Conservation (phyloP, 371 early-diverging fungal species). For the Syncephalastrum sp. region DNA sequence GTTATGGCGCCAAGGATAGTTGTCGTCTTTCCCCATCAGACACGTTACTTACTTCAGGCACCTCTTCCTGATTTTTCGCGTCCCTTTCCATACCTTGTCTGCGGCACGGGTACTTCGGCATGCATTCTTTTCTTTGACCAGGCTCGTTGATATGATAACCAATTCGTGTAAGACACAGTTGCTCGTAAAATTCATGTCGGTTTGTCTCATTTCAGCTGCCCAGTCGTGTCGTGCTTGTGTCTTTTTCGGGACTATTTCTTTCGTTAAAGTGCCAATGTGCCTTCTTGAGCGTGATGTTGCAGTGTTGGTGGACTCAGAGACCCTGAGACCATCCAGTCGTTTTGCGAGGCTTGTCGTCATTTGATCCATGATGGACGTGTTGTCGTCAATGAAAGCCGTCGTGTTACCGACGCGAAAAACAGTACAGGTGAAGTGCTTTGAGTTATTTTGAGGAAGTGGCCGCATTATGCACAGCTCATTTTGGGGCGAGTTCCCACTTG, state of each 20-base stretch:
- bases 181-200: conserved; percentile 10
- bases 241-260: conserved; percentile 10
- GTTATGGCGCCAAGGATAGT: conserved; percentile 15
- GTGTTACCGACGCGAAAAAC: neutral
- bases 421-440: too few relatives aligned
- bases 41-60: too few relatives aligned
- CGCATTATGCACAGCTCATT: too few relatives aligned
- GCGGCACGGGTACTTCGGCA: conserved; percentile 4
- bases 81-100: neutral
- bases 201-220: conserved; percentile 5
- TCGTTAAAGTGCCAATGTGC: conserved; percentile 8
- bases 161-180: conserved; percentile 17
- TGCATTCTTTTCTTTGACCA: conserved; percentile 13
- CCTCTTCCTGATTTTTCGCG: too few relatives aligned
- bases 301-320: neutral
- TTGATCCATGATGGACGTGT: conserved; percentile 8
- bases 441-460: too few relatives aligned
- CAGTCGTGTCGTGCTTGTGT: conserved; percentile 10
- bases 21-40: too few relatives aligned
- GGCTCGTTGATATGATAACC: conserved; percentile 15
- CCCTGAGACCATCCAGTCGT: conserved; percentile 3
- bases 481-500: too few relatives aligned
- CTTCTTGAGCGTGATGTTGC: conserved; percentile 6
- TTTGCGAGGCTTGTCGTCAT: conserved; percentile 3
- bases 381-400: conserved; percentile 5